Conservation (phyloP, 257 asterid species). For the Solanum infundibuliforme region DNA sequence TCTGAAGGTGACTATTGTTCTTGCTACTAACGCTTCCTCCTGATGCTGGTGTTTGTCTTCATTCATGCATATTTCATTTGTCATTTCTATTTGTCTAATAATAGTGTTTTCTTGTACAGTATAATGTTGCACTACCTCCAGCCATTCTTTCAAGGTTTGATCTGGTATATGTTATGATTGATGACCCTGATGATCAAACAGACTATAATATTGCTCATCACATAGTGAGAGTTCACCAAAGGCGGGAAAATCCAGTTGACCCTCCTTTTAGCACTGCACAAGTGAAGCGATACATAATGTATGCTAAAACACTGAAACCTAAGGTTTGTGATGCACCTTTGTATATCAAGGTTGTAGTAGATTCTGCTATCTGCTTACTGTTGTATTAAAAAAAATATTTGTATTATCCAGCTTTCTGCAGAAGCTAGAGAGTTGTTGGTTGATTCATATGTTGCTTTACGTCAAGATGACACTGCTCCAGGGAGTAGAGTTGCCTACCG, state of each 20-base stretch:
- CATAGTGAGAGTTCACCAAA: constrained; percentile 90
- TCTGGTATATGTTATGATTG: constrained; percentile 95
- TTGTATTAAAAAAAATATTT: constrained; percentile 6
- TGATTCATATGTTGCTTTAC: constrained; percentile 83
- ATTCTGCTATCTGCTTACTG: background rate
- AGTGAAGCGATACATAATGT: constrained; percentile 74
- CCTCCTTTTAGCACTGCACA: constrained; percentile 80
- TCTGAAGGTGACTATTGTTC: constrained; percentile 50
- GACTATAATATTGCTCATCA: constrained; percentile 93
- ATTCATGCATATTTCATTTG: background rate
- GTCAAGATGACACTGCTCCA: constrained; percentile 86
- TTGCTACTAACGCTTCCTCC: background rate
- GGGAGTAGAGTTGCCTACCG: constrained; percentile 98
- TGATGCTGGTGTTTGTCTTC: background rate
- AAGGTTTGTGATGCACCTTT: constrained; percentile 34
- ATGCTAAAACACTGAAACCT: constrained; percentile 88
- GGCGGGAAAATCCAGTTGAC: constrained; percentile 69
- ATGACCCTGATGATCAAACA: constrained; percentile 91
- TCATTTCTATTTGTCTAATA: background rate
- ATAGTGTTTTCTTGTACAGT: constrained; percentile 38
- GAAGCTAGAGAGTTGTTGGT: constrained; percentile 78
- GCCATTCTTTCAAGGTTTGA: constrained; percentile 99
- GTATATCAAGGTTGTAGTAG: background rate
- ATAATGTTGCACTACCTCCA: constrained; percentile 97
- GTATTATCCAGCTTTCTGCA: constrained; percentile 45